Conservation (phyloP, 2,329 filamentous ascomycete genomes). For the Aspergillus pseudoviridinutans region DNA sequence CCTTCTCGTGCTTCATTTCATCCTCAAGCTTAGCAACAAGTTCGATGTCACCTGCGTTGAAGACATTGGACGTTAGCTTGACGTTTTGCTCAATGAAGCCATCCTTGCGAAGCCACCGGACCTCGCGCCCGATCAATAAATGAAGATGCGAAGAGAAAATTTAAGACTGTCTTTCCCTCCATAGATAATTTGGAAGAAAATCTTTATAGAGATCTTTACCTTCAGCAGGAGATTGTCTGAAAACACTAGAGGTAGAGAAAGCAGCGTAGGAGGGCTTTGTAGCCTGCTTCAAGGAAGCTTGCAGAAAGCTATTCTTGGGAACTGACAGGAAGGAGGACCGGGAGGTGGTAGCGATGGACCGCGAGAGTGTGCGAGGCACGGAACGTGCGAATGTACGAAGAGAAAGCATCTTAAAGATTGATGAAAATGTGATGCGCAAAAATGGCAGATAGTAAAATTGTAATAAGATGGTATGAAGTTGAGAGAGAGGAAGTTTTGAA, state of each 20-base stretch:
- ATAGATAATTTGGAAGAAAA: background rate
- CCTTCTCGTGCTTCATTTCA: constrained; percentile 79
- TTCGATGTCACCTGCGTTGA: constrained; percentile 62
- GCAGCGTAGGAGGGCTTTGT: constrained; percentile 40
- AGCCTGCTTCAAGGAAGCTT: constrained; percentile 46
- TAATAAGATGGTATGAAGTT: background rate
- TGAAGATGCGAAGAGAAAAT: background rate
- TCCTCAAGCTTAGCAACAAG: constrained; percentile 80
- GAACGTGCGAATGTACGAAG: constrained; percentile 63
- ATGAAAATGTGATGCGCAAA: background rate
- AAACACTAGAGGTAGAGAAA: constrained; percentile 44
- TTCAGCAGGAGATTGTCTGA: constrained; percentile 44
- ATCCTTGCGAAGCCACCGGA: background rate
- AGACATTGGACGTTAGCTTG: constrained; percentile 2
- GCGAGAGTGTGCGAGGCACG: constrained; percentile 60
- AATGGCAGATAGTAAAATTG: background rate
- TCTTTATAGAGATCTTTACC: constrained; percentile 29
- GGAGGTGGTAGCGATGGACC: constrained; percentile 51
- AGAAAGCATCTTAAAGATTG: constrained; percentile 60
- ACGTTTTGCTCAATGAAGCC: background rate
- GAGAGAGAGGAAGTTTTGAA: background rate
- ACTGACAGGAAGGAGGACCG: constrained; percentile 47
- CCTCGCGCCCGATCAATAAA: background rate
- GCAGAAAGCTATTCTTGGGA: constrained; percentile 49
- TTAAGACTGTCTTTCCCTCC: background rate